Evolutionary conservation across 805 yeast species (phyloP).

Genomic region (Zygosaccharomyces bisporus): DNA sequence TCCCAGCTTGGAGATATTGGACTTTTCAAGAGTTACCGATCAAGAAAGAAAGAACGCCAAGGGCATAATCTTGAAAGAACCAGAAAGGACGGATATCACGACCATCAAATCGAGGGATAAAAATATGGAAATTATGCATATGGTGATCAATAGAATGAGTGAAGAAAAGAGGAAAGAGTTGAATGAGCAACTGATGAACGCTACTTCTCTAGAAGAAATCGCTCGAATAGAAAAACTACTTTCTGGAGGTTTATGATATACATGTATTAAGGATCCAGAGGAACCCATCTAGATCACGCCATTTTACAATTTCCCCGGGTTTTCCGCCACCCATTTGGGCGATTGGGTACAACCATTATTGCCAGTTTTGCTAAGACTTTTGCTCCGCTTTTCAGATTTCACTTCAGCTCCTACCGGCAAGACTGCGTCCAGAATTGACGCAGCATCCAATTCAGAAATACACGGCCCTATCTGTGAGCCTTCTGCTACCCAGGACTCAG

Average conservation of each 20-base stretch:
- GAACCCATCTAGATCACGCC: background rate
- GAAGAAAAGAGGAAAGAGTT: constrained; percentile 51
- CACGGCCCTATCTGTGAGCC: background rate
- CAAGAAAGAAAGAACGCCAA: constrained; percentile 48
- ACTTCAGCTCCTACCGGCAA: background rate
- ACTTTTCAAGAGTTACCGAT: constrained; percentile 58
- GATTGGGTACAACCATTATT: background rate
- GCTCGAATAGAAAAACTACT: constrained; percentile 61
- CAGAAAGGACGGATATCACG: constrained; percentile 15
- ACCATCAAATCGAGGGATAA: constrained; percentile 22
- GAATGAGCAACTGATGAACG: constrained; percentile 52
- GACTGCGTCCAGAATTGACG: background rate
- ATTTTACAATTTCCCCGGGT: background rate
- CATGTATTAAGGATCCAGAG: background rate
- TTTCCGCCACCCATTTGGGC: background rate
- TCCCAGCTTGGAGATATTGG: constrained; percentile 63
- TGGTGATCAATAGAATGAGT: constrained; percentile 45
- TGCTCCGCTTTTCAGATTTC: background rate
- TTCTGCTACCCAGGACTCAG: background rate
- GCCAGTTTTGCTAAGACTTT: constrained; percentile 1
- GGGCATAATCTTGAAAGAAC: constrained; percentile 30
- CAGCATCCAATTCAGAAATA: background rate
- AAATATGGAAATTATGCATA: constrained; percentile 36
- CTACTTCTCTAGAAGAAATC: constrained; percentile 71
- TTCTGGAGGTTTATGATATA: constrained; percentile 29